Percentiles rank a stretch among this genome's conserved stretches.
These are phyloP conservation scores for Eucalyptus caleyi DNA, from an alignment of 345 rosid genomes.

Conservation along the genomic window DNA sequence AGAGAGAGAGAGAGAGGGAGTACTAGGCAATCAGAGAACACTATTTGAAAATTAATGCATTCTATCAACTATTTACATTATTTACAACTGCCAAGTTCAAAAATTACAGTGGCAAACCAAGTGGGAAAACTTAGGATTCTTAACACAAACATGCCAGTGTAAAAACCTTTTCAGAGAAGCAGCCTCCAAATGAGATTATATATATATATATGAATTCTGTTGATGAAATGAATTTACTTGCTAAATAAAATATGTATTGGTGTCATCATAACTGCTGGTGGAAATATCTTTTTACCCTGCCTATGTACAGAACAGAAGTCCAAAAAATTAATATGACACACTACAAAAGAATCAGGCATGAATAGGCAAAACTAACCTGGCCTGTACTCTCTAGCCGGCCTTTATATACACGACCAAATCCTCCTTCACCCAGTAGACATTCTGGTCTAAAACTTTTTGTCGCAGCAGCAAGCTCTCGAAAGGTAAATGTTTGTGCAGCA, in stretches of 20 bases:
- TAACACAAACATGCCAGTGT: background rate
- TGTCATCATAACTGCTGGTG: background rate
- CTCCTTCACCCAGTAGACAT: slow-evolving; percentile 89
- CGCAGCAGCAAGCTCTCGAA: slow-evolving; percentile 80
- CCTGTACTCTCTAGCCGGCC: slow-evolving; percentile 88
- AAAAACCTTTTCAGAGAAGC: background rate
- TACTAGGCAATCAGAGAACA: background rate
- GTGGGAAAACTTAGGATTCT: background rate
- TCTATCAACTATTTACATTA: background rate
- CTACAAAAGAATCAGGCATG: background rate
- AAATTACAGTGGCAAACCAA: background rate
- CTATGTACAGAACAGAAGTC: background rate
- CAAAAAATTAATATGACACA: background rate
- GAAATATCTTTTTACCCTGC: background rate
- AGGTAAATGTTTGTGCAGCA: slow-evolving; percentile 92
- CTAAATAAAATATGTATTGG: background rate
- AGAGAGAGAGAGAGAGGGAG: background rate
- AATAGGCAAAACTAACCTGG: slow-evolving; percentile 34
- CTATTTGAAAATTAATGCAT: background rate
- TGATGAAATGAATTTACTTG: background rate
- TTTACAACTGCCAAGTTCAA: background rate
- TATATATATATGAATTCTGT: background rate
- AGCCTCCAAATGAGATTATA: background rate
- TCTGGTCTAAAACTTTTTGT: slow-evolving; percentile 78
- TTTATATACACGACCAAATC: slow-evolving; percentile 91